A percentile compares a stretch with the other conserved stretches of the same genome.
phyloP scores from a whole-genome alignment of 495 filamentous ascomycete genomes.

The Penicillium longicatenatum region DNA sequence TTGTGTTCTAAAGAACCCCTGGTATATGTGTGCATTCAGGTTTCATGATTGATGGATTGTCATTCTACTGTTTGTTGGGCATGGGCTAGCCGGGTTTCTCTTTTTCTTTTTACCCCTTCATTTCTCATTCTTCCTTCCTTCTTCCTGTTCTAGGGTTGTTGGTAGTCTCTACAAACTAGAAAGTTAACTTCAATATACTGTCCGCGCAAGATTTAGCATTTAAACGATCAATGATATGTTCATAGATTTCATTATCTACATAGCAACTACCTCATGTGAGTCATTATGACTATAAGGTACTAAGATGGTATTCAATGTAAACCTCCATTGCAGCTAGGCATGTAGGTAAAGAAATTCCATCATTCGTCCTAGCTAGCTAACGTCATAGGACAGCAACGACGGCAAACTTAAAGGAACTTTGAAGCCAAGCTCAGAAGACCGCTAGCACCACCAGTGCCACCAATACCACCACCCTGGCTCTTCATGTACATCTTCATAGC shows the following conservation, averaged over 20 bases:
- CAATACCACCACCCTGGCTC: constrained; percentile 50
- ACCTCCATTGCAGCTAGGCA: not conserved
- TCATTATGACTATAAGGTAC: not conserved
- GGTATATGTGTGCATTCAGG: constrained; percentile 16
- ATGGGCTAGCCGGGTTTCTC: constrained; percentile 15
- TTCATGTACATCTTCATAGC: constrained; percentile 73
- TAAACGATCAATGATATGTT: not conserved
- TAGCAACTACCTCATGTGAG: not conserved
- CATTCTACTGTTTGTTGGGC: constrained; percentile 11
- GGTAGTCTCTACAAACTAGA: constrained; percentile 4
- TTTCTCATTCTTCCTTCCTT: not conserved
- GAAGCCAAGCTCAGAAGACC: constrained; percentile 60
- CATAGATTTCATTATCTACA: not conserved
- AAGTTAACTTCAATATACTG: constrained; percentile 10
- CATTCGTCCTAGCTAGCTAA: not conserved
- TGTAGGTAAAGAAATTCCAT: not conserved
- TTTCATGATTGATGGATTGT: constrained; percentile 21
- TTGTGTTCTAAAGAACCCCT: constrained; percentile 15
- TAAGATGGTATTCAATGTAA: not conserved
- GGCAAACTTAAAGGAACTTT: constrained; percentile 44
- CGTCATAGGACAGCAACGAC: not conserved
- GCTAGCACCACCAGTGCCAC: constrained; percentile 45
- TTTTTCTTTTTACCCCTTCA: not conserved
- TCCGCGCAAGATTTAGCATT: constrained; percentile 3
- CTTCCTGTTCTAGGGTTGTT: not conserved